phyloP scores from a whole-genome alignment of 805 yeast genomes.

The Diddensiella caesifluorescens region DNA sequence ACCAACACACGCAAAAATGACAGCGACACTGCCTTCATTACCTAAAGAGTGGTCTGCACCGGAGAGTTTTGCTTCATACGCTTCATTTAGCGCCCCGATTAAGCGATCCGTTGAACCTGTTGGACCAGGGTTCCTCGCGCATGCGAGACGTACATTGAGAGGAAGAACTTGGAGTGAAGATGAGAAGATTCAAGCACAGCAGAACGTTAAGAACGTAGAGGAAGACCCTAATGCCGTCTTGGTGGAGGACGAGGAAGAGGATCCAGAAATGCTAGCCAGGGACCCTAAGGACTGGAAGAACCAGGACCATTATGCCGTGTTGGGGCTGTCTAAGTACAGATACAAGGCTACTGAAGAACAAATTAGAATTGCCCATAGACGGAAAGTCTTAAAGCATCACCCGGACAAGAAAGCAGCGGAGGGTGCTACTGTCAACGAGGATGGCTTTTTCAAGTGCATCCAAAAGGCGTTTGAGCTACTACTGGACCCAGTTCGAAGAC shows the following conservation, averaged over 20 bases:
- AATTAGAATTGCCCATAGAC: conserved; percentile 94
- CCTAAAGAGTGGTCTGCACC: conserved; percentile 25
- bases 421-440: conserved; percentile 68
- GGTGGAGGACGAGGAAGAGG: conserved; percentile 58
- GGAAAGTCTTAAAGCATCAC: conserved; percentile 92
- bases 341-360: conserved; percentile 88
- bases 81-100: conserved; percentile 29
- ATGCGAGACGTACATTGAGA: conserved; percentile 90
- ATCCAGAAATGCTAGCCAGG: conserved; percentile 71
- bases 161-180: conserved; percentile 99
- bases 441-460: conserved; percentile 95
- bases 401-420: conserved; percentile 96
- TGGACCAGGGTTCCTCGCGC: conserved; percentile 92
- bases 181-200: conserved; percentile 88
- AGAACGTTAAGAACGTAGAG: conserved; percentile 69
- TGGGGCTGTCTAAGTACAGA: conserved; percentile 89
- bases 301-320: conserved; percentile 92
- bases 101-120: conserved; percentile 86
- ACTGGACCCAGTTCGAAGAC: conserved; percentile 79
- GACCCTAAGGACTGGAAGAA: conserved; percentile 99
- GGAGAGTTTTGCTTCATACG: conserved; percentile 26
- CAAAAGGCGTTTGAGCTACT: conserved; percentile 93
- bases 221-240: conserved; percentile 48
- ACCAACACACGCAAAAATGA: conserved; percentile 1
- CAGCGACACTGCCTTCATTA: conserved; percentile 22